phyloP scores from a whole-genome alignment of 805 yeast species.

The Metschnikowia proteae region DNA sequence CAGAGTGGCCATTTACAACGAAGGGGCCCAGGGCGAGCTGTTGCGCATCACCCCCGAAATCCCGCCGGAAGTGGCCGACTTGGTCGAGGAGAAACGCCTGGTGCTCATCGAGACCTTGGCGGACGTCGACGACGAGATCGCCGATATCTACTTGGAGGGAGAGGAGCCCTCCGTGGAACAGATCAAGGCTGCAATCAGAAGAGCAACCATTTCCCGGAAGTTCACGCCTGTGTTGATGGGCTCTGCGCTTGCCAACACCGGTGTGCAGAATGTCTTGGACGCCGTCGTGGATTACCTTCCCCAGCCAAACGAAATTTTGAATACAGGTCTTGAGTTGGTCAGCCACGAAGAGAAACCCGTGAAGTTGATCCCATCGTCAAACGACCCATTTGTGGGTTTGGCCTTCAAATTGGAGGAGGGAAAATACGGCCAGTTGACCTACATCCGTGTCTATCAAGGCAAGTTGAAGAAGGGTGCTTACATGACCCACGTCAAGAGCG shows the following conservation, averaged over 20 bases:
- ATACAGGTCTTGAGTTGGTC: slow-evolving; percentile 78
- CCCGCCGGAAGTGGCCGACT: slow-evolving; percentile 74
- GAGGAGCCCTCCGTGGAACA: slow-evolving; percentile 80
- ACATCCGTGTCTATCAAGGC: slow-evolving; percentile 96
- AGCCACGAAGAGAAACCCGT: slow-evolving; percentile 59
- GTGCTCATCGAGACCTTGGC: slow-evolving; percentile 89
- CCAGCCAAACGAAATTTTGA: slow-evolving; percentile 88
- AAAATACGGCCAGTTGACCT: slow-evolving; percentile 94
- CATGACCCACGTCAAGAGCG: slow-evolving; percentile 85
- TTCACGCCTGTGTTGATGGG: slow-evolving; percentile 99
- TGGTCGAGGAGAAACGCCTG: slow-evolving; percentile 88
- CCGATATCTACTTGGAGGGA: slow-evolving; percentile 89
- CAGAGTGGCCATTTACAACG: slow-evolving; percentile 82
- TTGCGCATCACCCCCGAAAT: slow-evolving; percentile 56
- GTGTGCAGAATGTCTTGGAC: slow-evolving; percentile 92
- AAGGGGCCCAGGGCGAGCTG: slow-evolving; percentile 85
- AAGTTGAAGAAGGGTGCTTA: slow-evolving; percentile 83
- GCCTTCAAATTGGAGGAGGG: slow-evolving; percentile 99
- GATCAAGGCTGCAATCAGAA: slow-evolving; percentile 84
- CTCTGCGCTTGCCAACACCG: slow-evolving; percentile 94
- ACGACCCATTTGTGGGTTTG: slow-evolving; percentile 85
- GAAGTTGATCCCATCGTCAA: slow-evolving; percentile 65
- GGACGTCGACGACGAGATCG: slow-evolving; percentile 96
- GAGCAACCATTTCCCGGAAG: slow-evolving; percentile 90
- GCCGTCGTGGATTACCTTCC: slow-evolving; percentile 96